Base-by-base conservation (phyloP, 441 rosid genomes). In the Melastoma candidum region DNA sequence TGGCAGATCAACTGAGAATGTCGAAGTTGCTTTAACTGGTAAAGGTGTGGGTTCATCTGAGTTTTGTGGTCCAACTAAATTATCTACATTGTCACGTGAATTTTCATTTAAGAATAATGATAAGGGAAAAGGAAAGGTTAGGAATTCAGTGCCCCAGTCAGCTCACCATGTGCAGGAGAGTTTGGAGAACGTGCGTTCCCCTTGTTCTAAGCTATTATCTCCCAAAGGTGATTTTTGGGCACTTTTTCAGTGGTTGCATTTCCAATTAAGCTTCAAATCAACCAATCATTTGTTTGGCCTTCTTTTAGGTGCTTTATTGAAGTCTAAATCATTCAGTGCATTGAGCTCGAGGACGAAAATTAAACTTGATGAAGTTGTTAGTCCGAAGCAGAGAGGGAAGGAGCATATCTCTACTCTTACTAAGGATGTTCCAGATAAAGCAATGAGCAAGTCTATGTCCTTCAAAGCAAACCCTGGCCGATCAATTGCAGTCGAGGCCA, bases 271-370 rank as follows among this genome's bases (percentile, higher is more conserved):
- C 41, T 32, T 32, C 8, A 43, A 32, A 44, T 61, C 13, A 53
- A 66, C 47, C 47, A 49, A 44, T 66, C 46, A 55, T 24, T 45
- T 17, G 46, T 32, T 32, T 48, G 26, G 32, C 25, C 25, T 47
- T 58, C 56, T 63, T 63, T 63, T 39, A 94, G 99, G 85, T 68
- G 51, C 79, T 61, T 76, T 82, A 47, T 59, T 74, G 55, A 94
- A 85, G 75, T 85, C 97, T 60, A 84, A 73, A 60, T 94, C 96
- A 17, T 90, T 84, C 74, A 87, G 63, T 69, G 62, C 72, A 29
- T 54, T 70, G 12, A 75, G 66, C 71, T 71, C 73, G 53, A 85
- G 78, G 72, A 68, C 80, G 2, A 94, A 81, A 77, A 76, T 79
- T 69, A 82, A 78, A 75, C 78, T 71, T 24, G 88, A 85, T 63